phyloP scores from a whole-genome alignment of 192 early-diverging fungal genomes.

The Coemansia sp. region DNA sequence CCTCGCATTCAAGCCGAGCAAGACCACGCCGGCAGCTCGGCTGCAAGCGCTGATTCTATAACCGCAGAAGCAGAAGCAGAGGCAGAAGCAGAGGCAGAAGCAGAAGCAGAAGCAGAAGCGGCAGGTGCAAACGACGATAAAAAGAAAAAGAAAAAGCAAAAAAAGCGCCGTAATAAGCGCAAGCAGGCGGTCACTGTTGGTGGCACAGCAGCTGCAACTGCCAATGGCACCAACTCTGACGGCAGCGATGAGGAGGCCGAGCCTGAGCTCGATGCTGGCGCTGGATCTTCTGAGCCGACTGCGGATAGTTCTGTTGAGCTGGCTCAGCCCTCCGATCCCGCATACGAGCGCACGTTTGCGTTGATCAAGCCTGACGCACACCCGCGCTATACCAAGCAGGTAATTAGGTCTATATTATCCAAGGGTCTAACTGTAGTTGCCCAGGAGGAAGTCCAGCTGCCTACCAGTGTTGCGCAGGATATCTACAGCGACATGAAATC shows the following conservation, averaged over 20 bases:
- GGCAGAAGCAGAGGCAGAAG: not conserved
- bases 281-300: not conserved
- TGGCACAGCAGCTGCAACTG: slow-evolving; percentile 5
- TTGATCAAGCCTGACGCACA: slow-evolving; percentile 49
- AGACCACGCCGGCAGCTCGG: not conserved
- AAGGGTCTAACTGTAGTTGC: slow-evolving; percentile 34
- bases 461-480: slow-evolving; percentile 16
- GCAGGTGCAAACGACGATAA: slow-evolving; percentile 6
- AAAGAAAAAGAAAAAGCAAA: slow-evolving; percentile 48
- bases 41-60: no score
- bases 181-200: slow-evolving; percentile 29
- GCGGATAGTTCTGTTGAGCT: slow-evolving; percentile 18
- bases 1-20: slow-evolving; percentile 31
- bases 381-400: slow-evolving; percentile 32
- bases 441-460: slow-evolving; percentile 39
- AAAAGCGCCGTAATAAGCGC: slow-evolving; percentile 43
- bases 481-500: slow-evolving; percentile 37
- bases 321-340: slow-evolving; percentile 18
- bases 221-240: slow-evolving; percentile 12
- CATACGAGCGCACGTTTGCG: slow-evolving; percentile 46
- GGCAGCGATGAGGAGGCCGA: slow-evolving; percentile 28
- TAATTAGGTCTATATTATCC: slow-evolving; percentile 29
- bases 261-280: not conserved
- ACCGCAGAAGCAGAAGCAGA: not conserved
- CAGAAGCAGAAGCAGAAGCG: not conserved